Base-by-base conservation (phyloP, 2,329 filamentous ascomycete genomes). In the Monilinia polystroma region DNA sequence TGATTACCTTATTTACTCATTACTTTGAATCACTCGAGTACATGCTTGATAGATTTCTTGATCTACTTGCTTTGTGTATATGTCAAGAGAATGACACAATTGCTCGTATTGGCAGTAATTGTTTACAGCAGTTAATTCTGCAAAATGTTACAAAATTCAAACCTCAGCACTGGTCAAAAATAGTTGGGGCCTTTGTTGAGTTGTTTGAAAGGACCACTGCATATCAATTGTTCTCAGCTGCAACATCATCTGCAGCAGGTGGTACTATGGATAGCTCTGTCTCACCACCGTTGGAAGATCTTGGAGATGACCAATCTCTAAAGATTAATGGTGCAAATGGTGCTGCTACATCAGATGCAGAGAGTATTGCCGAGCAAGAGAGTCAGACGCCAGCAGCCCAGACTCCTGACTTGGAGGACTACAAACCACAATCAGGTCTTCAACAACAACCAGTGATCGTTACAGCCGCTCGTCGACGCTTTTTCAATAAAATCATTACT, bases 61-160 rank as follows among this genome's bases (percentile, higher is more conserved):
- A 98, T 77, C 85, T 99, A 26, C 82, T 99, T 14, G 93, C 92
- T 4, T 85, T 99, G 14, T 99, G 95, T 76, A 99, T 99, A 70
- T 98, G 94, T 77, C 95, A 99, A 78, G 95, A 99, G 77, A 99
- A 99, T 74, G 95, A 99, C 75, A 99, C 96, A 0, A 94, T 99
- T 71, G 96, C 95, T 3, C 87, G 96, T 32, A 99, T 99, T 73
- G 95, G 95, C 63, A 98, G 94, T 81, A 99, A 99, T 76, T 99
- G 96, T 76, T 80, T 99, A 64, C 95, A 99, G 77, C 94, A 98
- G 76, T 81, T 99, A 55, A 97, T 99, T 68, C 79, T 99, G 54
- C 94, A 98, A 76, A 99, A 99, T 72, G 95, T 99, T 12, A 88
- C 87, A 69, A 98, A 98, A 77, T 97, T 99, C 78, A 87, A 85